phyloP scores from a whole-genome alignment of 108 stramenopile genomes.

The Parietichytrium sp. region DNA sequence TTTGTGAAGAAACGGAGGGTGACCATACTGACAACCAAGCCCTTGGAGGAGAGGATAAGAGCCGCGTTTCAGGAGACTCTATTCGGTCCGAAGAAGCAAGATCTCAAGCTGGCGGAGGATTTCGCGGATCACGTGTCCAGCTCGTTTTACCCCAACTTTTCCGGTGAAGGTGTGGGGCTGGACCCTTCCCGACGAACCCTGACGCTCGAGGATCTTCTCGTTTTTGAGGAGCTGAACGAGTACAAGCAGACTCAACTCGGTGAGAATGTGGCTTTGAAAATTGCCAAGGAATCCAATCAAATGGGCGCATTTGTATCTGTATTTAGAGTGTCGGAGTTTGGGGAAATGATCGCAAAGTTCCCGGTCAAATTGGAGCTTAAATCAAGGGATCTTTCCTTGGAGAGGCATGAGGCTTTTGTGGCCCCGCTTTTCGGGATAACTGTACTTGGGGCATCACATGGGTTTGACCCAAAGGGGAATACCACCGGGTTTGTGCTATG shows the following conservation, averaged over 20 bases:
- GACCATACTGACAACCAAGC: slow-evolving; percentile 46
- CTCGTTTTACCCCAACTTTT: slow-evolving; percentile 30
- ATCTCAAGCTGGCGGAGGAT: slow-evolving; percentile 26
- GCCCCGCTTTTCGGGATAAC: slow-evolving; percentile 47
- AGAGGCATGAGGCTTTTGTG: neutral
- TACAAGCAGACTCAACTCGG: neutral
- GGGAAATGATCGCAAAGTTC: slow-evolving; percentile 68
- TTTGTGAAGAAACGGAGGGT: slow-evolving; percentile 44
- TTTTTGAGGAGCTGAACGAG: slow-evolving; percentile 45
- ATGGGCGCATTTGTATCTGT: slow-evolving; percentile 67
- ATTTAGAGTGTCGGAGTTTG: slow-evolving; percentile 70
- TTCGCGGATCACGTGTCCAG: neutral
- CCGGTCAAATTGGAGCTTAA: neutral
- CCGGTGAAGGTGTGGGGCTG: slow-evolving; percentile 37
- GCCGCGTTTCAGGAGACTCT: slow-evolving; percentile 55
- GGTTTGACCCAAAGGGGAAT: slow-evolving; percentile 78
- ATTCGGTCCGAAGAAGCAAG: slow-evolving; percentile 43
- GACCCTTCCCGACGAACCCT: slow-evolving; percentile 31
- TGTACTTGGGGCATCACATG: slow-evolving; percentile 49
- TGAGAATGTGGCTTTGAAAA: neutral
- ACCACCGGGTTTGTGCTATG: slow-evolving; percentile 88
- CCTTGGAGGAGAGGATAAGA: slow-evolving; percentile 45
- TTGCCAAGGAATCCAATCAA: slow-evolving; percentile 58
- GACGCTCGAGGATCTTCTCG: slow-evolving; percentile 43
- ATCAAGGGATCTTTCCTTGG: neutral